Base-by-base conservation (phyloP, 2,329 filamentous ascomycete species). In the Corinectria fuckeliana region DNA sequence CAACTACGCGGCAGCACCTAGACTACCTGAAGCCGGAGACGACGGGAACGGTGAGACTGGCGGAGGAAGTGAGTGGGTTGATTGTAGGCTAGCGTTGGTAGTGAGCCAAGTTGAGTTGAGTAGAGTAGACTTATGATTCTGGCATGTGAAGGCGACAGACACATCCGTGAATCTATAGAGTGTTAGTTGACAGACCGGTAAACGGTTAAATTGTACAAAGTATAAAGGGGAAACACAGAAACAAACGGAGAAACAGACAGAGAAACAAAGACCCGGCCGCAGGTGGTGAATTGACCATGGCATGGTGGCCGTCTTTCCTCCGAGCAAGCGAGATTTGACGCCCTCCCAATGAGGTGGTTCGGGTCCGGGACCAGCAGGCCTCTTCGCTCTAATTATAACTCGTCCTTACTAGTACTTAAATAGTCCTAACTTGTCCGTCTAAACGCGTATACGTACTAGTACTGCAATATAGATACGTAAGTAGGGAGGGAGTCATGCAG, bases 311-410 rank as follows among this genome's bases (percentile, higher is more conserved):
- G 63, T 49, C 61, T 45, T 58, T 55, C 36, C 44, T 47, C 64
- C 61, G 62, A 63, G 36, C 60, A 69, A 69, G 67, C 67, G 67
- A 69, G 48, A 69, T 69, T 69, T 61, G 58, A 45, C 30, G 26
- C 16, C 34, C 23, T 49, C 56, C 62, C 55, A 47, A 39, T 60
- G 32, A 36, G 32, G n/a, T n/a, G n/a, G n/a, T n/a, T n/a, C n/a
- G n/a, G n/a, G n/a, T n/a, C 32, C n/a, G n/a, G n/a, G 16, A 9
- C 32, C n/a, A 25, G 39, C 16, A 21, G 39, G 21, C 21, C 10
- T 16, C 28, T 13, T 16, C 42, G 23, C 23, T 25, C n/a, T n/a
- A n/a, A n/a, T n/a, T 45, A 18, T 30, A 23, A 36, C 10, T 36
- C 32, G 32, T 36, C 32, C n/a, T n/a, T n/a, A 36, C 7, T 11